phyloP scores from a whole-genome alignment of 345 rosid genomes.

The Sisymbrium altissimum region DNA sequence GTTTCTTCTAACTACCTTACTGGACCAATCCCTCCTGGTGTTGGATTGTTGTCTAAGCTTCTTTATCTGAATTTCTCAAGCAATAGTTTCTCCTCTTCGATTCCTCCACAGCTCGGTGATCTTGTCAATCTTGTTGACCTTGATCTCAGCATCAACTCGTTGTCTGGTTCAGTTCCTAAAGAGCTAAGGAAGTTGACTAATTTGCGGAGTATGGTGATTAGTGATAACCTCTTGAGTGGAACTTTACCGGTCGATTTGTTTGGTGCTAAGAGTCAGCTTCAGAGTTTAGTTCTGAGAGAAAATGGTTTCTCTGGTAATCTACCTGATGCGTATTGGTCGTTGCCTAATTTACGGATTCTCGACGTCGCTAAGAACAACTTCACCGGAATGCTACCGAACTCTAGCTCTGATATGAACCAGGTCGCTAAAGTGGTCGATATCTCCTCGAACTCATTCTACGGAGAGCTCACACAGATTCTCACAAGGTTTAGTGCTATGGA shows the following conservation, averaged over 20 bases:
- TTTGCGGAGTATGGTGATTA: slow-evolving; percentile 54
- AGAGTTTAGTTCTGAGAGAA: slow-evolving; percentile 48
- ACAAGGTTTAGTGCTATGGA: slow-evolving; percentile 46
- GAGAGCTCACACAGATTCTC: slow-evolving; percentile 50
- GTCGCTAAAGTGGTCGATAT: slow-evolving; percentile 47
- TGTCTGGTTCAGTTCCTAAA: slow-evolving; percentile 67
- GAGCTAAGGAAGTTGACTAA: slow-evolving; percentile 57
- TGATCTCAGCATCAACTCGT: slow-evolving; percentile 78
- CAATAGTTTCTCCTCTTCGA: slow-evolving; percentile 60
- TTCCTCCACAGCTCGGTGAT: slow-evolving; percentile 72
- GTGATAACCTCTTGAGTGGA: slow-evolving; percentile 59
- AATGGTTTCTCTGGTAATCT: slow-evolving; percentile 58
- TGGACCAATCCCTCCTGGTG: slow-evolving; percentile 58
- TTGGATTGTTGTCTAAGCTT: slow-evolving; percentile 60
- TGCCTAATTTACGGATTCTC: slow-evolving; percentile 53
- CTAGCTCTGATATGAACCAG: slow-evolving; percentile 35
- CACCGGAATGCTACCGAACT: slow-evolving; percentile 57
- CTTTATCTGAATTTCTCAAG: slow-evolving; percentile 62
- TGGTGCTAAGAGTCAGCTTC: slow-evolving; percentile 49
- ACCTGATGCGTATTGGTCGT: slow-evolving; percentile 55
- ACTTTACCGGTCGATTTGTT: slow-evolving; percentile 54
- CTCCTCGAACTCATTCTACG: slow-evolving; percentile 74
- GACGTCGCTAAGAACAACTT: slow-evolving; percentile 80
- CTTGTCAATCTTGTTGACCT: slow-evolving; percentile 62
- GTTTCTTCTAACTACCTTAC: slow-evolving; percentile 66